These are phyloP conservation scores for Ampelocalamus luodianensis DNA, from an alignment of 176 grass and related monocot species.

Conservation along the genomic window DNA sequence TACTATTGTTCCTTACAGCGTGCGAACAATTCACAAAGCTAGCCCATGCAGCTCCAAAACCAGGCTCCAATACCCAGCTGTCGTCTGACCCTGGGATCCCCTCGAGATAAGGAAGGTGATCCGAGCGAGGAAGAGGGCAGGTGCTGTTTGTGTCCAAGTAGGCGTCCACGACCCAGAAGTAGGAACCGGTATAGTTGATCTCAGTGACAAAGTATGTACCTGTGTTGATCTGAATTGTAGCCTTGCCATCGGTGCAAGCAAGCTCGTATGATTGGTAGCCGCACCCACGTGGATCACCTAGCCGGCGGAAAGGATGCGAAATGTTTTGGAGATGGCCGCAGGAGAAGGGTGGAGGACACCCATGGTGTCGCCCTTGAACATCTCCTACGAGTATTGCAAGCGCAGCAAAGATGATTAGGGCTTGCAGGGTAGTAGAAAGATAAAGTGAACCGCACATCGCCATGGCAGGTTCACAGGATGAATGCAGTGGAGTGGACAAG, in stretches of 20 bases:
- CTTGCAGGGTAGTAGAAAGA: no score
- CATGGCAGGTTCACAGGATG: no score
- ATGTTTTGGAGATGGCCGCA: constrained; percentile 33
- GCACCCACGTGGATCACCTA: constrained; percentile 22
- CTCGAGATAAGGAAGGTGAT: no score
- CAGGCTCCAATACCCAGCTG: rapidly evolving
- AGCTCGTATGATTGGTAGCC: neutral
- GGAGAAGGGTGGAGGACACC: constrained; percentile 35
- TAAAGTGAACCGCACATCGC: no score
- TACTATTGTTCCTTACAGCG: neutral
- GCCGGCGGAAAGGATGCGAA: constrained; percentile 19
- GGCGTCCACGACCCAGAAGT: constrained; percentile 22
- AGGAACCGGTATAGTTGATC: neutral
- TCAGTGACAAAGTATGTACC: neutral
- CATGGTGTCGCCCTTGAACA: neutral
- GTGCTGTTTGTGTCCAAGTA: neutral
- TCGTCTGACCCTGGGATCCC: no score
- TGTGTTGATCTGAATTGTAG: constrained; percentile 28
- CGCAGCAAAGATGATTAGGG: no score
- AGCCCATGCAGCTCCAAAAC: rapidly evolving
- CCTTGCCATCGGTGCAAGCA: neutral
- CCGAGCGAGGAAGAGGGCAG: constrained; percentile 31
- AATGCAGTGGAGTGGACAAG: no score
- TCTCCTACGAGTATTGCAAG: no score
- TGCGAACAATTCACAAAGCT: constrained; percentile 43